phyloP scores from a whole-genome alignment of 1,284 basidiomycete genomes.

The Rhodotorula sp. region DNA sequence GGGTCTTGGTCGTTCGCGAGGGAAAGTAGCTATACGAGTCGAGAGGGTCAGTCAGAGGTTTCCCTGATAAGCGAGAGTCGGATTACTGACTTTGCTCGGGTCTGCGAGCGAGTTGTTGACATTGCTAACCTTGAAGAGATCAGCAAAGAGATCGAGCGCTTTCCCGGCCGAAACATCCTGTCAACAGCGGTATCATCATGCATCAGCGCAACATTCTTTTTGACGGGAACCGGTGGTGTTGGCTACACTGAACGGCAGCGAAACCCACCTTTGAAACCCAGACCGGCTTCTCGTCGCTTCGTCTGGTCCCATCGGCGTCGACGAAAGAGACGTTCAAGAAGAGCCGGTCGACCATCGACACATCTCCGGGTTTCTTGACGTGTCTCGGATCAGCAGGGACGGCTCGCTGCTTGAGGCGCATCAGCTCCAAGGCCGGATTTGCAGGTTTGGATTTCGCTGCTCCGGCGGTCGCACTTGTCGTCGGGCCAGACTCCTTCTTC shows the following conservation, averaged over 20 bases:
- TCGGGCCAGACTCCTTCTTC: not conserved
- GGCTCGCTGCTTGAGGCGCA: constrained; percentile 30
- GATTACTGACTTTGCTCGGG: constrained; percentile 7
- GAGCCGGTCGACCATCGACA: constrained; percentile 19
- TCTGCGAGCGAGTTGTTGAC: constrained; percentile 22
- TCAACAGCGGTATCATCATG: too few species aligned
- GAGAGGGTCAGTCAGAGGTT: too few species aligned
- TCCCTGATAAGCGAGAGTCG: rapidly evolving
- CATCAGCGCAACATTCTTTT: not conserved
- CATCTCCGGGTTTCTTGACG: constrained; percentile 16
- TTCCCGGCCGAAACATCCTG: constrained; percentile 6
- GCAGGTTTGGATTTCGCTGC: not conserved
- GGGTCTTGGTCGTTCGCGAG: not conserved
- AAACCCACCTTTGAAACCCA: constrained; percentile 28
- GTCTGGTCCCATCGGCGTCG: not conserved
- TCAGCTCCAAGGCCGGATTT: constrained; percentile 20
- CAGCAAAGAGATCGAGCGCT: constrained; percentile 39
- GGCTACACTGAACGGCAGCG: not conserved
- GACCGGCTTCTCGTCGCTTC: not conserved
- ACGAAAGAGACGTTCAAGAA: constrained; percentile 16
- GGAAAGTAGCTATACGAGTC: not conserved
- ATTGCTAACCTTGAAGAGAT: constrained; percentile 26
- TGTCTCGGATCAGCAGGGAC: constrained; percentile 23
- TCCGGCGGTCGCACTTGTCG: too few species aligned
- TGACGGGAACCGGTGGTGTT: not conserved